These are phyloP conservation scores for Salix dunnii DNA, from an alignment of 345 rosid genomes.

Conservation along the genomic window DNA sequence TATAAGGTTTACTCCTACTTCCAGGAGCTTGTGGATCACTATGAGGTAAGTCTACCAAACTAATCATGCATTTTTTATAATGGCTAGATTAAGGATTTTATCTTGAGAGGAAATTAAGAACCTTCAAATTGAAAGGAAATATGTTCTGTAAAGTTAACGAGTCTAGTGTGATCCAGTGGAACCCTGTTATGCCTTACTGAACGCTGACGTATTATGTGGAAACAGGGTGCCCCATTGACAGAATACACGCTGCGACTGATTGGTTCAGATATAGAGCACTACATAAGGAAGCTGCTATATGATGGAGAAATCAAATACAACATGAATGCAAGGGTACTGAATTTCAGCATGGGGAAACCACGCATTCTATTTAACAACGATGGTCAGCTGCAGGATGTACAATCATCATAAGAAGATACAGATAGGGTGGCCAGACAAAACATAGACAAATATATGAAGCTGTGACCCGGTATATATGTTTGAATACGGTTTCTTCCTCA, in stretches of 20 bases:
- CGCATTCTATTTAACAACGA: conserved; percentile 15
- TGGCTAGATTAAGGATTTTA: neutral
- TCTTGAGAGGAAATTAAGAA: neutral
- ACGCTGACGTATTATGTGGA: neutral
- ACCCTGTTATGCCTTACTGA: neutral
- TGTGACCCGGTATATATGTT: neutral
- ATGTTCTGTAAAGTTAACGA: neutral
- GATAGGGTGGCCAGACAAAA: neutral
- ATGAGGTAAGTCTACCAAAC: conserved; percentile 47
- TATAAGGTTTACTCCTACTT: conserved; percentile 65
- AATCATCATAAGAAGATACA: neutral
- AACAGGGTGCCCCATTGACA: conserved; percentile 87
- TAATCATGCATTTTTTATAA: neutral
- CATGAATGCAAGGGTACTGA: conserved; percentile 44
- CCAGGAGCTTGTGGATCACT: conserved; percentile 96
- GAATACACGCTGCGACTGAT: conserved; percentile 83
- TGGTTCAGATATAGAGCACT: conserved; percentile 90
- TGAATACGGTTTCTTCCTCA: neutral
- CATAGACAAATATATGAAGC: neutral
- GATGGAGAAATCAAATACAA: conserved; percentile 87
- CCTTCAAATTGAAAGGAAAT: neutral
- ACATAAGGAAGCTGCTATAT: conserved; percentile 76
- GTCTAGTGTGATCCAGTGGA: neutral
- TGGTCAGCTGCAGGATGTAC: conserved; percentile 10
- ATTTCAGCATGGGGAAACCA: conserved; percentile 63